Percentiles rank a stretch among this genome's conserved stretches.
phyloP scores from a whole-genome alignment of 345 rosid genomes.

The Aegle marmelos region DNA sequence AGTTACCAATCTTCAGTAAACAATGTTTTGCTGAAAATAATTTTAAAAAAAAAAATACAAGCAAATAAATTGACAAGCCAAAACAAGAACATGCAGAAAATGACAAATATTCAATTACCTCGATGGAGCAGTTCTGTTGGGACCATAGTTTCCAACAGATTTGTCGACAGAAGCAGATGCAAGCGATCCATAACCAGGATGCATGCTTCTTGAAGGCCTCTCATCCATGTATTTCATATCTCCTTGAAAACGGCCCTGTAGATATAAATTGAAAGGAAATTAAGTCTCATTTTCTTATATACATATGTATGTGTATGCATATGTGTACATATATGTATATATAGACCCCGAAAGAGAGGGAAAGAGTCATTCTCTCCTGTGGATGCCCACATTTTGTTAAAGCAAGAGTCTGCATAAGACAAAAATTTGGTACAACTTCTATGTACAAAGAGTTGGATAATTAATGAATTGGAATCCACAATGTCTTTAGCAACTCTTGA shows the following conservation, averaged over 20 bases:
- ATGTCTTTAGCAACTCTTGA: not conserved
- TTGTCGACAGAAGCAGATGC: constrained; percentile 39
- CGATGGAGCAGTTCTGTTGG: constrained; percentile 39
- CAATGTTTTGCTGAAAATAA: not conserved
- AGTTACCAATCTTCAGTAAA: not conserved
- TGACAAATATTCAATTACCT: constrained; percentile 43
- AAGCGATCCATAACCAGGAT: constrained; percentile 37
- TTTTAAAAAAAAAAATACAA: not conserved
- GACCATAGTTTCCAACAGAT: constrained; percentile 34
- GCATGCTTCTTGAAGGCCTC: constrained; percentile 32
- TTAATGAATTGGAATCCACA: not conserved
- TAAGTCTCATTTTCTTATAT: not conserved
- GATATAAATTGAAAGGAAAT: constrained; percentile 11
- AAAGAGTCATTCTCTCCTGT: not conserved
- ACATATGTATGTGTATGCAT: not conserved
- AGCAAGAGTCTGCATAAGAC: not conserved
- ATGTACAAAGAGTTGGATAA: not conserved
- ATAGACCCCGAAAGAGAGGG: too few relatives aligned
- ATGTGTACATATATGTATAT: not conserved
- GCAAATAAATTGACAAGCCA: not conserved
- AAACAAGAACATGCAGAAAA: not conserved
- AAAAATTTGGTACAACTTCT: not conserved
- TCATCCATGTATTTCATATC: constrained; percentile 37
- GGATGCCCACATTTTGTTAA: not conserved
- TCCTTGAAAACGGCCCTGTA: constrained; percentile 43